These are phyloP conservation scores for Taphrina sp. DNA, from an alignment of 1,139 yeast genomes.

Conservation along the genomic window DNA sequence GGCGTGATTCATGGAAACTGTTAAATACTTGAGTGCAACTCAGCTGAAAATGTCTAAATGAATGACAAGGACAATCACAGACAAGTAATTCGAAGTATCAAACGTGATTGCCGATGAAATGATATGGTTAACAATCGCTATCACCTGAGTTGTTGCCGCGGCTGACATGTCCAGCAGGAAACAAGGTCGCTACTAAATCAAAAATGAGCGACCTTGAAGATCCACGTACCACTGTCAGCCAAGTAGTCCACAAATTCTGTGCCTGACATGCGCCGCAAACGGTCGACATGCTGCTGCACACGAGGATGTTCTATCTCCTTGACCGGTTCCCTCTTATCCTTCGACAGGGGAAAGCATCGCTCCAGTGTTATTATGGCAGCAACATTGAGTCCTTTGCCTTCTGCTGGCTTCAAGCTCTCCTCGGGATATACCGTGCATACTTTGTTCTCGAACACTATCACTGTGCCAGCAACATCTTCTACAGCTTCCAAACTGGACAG, in stretches of 20 bases:
- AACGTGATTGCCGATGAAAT: too few species aligned
- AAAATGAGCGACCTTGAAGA: conserved; percentile 81
- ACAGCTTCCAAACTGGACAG: conserved; percentile 62
- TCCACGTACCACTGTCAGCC: conserved; percentile 78
- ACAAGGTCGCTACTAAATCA: conserved; percentile 40
- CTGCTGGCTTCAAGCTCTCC: conserved; percentile 57
- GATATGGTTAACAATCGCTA: too few species aligned
- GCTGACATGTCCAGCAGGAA: too few species aligned
- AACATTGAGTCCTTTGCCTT: conserved; percentile 81
- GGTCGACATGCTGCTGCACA: conserved; percentile 65
- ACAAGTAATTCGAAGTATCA: too few species aligned
- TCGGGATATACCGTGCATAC: conserved; percentile 75
- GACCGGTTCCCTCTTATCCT: conserved; percentile 69
- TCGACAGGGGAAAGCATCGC: conserved; percentile 73
- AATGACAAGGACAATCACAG: too few species aligned
- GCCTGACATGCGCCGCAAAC: conserved; percentile 60
- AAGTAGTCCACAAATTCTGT: conserved; percentile 74
- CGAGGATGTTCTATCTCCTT: conserved; percentile 75
- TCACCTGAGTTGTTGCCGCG: too few species aligned
- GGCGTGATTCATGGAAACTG: too few species aligned
- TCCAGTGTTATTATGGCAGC: conserved; percentile 71
- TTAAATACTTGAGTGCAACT: too few species aligned
- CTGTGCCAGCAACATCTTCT: conserved; percentile 62
- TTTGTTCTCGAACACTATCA: conserved; percentile 61
- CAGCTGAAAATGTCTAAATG: too few species aligned